These are phyloP conservation scores for Medicago ruthenica DNA, from an alignment of 306 rosid genomes.

Conservation along the genomic window DNA sequence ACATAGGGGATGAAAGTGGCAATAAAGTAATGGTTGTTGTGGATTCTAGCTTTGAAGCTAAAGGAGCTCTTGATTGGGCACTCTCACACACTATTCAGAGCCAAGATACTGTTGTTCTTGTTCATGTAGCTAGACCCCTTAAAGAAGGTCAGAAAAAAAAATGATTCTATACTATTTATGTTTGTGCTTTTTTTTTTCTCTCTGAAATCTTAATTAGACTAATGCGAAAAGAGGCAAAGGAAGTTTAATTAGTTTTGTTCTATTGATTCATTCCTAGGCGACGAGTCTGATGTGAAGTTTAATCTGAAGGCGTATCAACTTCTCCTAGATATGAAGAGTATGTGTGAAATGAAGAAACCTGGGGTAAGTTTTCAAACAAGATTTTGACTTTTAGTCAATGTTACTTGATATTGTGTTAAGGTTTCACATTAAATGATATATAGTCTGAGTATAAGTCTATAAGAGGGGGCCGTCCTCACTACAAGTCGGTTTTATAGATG, in stretches of 20 bases:
- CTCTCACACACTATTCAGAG: slow-evolving; percentile 75
- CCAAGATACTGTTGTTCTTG: slow-evolving; percentile 69
- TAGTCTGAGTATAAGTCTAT: too few species aligned
- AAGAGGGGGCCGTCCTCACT: not conserved
- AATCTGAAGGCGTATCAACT: slow-evolving; percentile 57
- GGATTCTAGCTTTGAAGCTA: slow-evolving; percentile 77
- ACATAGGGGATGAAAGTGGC: slow-evolving; percentile 38
- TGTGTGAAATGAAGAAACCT: slow-evolving; percentile 60
- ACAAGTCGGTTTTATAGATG: too few species aligned
- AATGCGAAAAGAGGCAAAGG: not conserved
- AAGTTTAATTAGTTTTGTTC: not conserved
- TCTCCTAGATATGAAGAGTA: slow-evolving; percentile 64
- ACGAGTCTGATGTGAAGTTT: slow-evolving; percentile 47
- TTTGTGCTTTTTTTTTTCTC: not conserved
- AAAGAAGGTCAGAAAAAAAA: slow-evolving; percentile 56
- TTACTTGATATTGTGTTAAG: not conserved
- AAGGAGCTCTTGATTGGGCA: slow-evolving; percentile 91
- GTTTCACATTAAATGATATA: not conserved
- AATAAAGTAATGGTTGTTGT: slow-evolving; percentile 85
- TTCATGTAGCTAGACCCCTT: slow-evolving; percentile 62
- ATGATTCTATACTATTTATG: not conserved
- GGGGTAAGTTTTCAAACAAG: slow-evolving; percentile 58
- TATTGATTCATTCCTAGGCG: slow-evolving; percentile 36
- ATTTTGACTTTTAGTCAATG: not conserved
- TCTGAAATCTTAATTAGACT: not conserved